Base-by-base conservation (phyloP, 306 rosid genomes). In the Rosa multiflora region DNA sequence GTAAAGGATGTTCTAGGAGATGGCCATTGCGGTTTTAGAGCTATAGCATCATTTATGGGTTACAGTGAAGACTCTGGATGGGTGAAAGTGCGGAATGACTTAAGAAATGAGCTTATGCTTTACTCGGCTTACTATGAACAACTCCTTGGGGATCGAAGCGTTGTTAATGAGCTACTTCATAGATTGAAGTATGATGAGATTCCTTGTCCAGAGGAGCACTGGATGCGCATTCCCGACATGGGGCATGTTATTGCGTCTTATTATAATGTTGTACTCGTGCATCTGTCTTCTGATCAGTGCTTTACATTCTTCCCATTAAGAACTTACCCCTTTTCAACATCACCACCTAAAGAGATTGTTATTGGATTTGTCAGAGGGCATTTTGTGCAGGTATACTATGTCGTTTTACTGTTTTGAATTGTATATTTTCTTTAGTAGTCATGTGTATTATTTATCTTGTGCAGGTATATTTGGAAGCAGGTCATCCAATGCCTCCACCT, bases 201-300 rank as follows among this genome's bases (percentile, higher is more conserved):
- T 26, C 26, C 26, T 26, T 26, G 26, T 26, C 26, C 26, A 26
- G 26, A 39, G 42, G 42, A 39, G 42, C 42, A 39, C 42, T 39
- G 42, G 42, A 39, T 26, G 26, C 26, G 26, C 26, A 26, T 26
- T 26, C 26, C 26, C 26, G 48, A 35, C 48, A 72, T 72, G 35
- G 76, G 48, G 12, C 76, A 52, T 10, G 37, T 73, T 18, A 51
- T 73, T 17, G 64, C 76, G 10, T 73, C 76, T 32, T 73, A 20
- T 20, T 73, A 73, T 51, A 13, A 4, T 52, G 11, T 10, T 1
- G 48, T 73, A 52, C 49, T 73, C 23, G 5, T 73, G 18, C 48
- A 52, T 42, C 17, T 73, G 14, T 51, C 37, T 0, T 20, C 43
- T 10, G 76, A 2, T 11, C 76, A 51, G 6, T 73, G 35, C 8